These are phyloP conservation scores for Cercospora beticola DNA, from an alignment of 2,329 filamentous ascomycete species.

Conservation along the genomic window DNA sequence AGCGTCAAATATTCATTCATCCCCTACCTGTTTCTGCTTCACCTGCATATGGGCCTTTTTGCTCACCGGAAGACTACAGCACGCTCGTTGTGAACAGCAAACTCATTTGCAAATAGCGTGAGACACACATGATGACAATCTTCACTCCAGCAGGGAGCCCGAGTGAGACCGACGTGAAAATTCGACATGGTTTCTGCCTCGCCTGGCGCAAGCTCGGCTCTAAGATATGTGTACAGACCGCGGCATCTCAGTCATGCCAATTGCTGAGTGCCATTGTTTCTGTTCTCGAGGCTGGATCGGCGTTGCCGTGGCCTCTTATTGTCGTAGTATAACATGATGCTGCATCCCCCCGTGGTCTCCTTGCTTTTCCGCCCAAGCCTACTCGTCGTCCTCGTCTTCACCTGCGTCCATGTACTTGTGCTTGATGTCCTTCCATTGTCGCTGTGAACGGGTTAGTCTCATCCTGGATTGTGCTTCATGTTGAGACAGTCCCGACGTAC, in stretches of 20 bases:
- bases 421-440: conserved; percentile 99
- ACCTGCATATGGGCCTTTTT: background rate
- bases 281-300: background rate
- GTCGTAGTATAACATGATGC: conserved; percentile 12
- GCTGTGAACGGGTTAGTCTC: conserved; percentile 57
- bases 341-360: background rate
- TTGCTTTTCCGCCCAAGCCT: conserved; percentile 40
- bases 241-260: conserved; percentile 2
- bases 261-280: conserved; percentile 6
- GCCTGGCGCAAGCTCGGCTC: conserved; percentile 7
- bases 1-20: background rate
- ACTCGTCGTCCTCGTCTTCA: conserved; percentile 54
- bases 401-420: conserved; percentile 66
- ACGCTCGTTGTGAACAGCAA: background rate
- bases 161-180: background rate
- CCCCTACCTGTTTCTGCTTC: background rate
- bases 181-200: conserved; percentile 11
- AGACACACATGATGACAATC: background rate
- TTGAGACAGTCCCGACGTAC: conserved; percentile 59
- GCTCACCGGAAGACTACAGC: background rate
- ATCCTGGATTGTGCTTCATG: background rate
- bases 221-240: conserved; percentile 22
- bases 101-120: background rate
- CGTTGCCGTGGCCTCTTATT: background rate
- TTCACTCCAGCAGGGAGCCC: background rate